These are phyloP conservation scores for Theobroma cacao DNA, from an alignment of 345 rosid species.

Conservation along the genomic window DNA sequence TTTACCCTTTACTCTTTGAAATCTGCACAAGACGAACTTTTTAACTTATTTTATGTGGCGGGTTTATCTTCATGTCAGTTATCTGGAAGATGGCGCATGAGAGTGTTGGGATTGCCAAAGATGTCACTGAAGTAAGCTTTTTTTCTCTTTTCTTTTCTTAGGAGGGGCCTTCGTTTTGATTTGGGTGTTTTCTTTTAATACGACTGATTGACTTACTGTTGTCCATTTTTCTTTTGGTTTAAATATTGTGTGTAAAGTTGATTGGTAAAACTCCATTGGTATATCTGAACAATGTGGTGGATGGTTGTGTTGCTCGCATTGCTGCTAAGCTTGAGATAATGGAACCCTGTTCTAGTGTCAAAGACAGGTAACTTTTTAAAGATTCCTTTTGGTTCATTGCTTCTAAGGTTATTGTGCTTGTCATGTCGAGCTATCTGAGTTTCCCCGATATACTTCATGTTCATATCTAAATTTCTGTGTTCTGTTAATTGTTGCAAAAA, in stretches of 20 bases:
- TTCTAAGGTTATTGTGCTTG: background rate
- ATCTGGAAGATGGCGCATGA: slow-evolving; percentile 45
- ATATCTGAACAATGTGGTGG: slow-evolving; percentile 63
- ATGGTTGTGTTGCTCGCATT: slow-evolving; percentile 73
- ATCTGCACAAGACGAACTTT: background rate
- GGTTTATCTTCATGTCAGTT: slow-evolving; percentile 22
- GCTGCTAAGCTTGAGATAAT: slow-evolving; percentile 84
- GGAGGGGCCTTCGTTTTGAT: background rate
- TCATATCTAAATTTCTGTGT: background rate
- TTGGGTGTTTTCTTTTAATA: background rate
- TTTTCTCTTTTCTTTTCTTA: background rate
- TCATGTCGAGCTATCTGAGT: background rate
- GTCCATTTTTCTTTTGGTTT: background rate
- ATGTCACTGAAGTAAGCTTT: slow-evolving; percentile 71
- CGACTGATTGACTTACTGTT: background rate
- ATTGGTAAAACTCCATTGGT: slow-evolving; percentile 88
- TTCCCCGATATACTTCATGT: background rate
- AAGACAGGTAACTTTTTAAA: slow-evolving; percentile 54
- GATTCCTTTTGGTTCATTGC: background rate
- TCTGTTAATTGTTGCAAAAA: background rate
- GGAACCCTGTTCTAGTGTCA: slow-evolving; percentile 82
- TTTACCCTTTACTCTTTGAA: background rate
- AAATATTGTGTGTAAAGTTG: slow-evolving; percentile 33
- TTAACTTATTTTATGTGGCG: background rate
- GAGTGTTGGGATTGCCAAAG: slow-evolving; percentile 60